phyloP scores from a whole-genome alignment of 2,329 filamentous ascomycete genomes.

The Aciculosporium take region DNA sequence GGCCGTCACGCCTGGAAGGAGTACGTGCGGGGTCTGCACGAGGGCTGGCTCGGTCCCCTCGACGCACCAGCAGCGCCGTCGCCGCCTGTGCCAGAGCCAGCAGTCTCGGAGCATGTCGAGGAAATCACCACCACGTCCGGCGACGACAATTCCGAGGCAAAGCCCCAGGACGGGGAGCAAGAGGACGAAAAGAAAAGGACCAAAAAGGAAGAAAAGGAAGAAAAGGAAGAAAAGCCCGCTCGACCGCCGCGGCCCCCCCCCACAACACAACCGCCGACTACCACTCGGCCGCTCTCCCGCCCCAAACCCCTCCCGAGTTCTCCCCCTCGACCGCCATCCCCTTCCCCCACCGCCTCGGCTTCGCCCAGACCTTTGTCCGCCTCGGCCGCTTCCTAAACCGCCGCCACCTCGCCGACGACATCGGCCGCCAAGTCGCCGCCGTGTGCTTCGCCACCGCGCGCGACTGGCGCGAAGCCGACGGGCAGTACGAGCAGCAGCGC shows the following conservation, averaged over 20 bases:
- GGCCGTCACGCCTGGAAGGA: conserved; percentile 95
- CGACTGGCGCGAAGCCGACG: conserved; percentile 32
- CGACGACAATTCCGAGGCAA: conserved; percentile 14
- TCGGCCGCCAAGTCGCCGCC: conserved; percentile 78
- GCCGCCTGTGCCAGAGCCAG: conserved; percentile 27
- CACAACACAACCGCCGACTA: conserved; percentile 68
- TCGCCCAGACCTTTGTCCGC: conserved; percentile 76
- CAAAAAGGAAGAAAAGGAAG: conserved; percentile 36
- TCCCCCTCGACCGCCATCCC: conserved; percentile 57
- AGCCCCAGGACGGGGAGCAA: conserved; percentile 25
- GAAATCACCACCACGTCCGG: conserved; percentile 11
- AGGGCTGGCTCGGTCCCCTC: conserved; percentile 87
- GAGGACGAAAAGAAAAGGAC: conserved; percentile 24
- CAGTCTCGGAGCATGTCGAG: conserved; percentile 11
- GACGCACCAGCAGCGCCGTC: no score
- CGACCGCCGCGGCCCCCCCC: conserved; percentile 49
- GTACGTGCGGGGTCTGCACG: conserved; percentile 82
- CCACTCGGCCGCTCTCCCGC: conserved; percentile 46
- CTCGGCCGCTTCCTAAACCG: conserved; percentile 79
- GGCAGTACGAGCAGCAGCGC: conserved; percentile 29
- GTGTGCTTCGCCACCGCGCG: conserved; percentile 54
- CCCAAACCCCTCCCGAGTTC: conserved; percentile 54
- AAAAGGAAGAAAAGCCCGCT: conserved; percentile 37
- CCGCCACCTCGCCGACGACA: conserved; percentile 69
- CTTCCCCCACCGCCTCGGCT: conserved; percentile 84